Conservation (phyloP, 495 filamentous ascomycete genomes). For the Talaromyces trachyspermus region DNA sequence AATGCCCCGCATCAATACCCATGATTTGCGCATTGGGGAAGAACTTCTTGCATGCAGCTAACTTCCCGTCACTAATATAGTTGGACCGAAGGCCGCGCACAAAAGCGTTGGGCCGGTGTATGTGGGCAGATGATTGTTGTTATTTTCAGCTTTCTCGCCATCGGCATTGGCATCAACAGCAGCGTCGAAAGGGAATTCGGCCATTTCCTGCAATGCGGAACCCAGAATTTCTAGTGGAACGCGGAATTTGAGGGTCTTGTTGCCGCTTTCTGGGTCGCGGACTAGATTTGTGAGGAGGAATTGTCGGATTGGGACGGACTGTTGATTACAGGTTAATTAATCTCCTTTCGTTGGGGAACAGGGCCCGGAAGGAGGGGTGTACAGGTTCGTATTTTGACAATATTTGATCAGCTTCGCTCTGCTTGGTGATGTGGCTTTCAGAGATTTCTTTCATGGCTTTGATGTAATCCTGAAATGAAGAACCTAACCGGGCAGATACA, state of each 20-base stretch:
- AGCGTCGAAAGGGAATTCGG: conserved; percentile 75
- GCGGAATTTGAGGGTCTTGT: conserved; percentile 41
- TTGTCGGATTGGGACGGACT: conserved; percentile 72
- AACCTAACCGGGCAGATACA: conserved; percentile 63
- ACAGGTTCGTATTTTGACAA: conserved; percentile 69
- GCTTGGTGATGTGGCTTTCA: conserved; percentile 46
- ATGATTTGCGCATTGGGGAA: conserved; percentile 75
- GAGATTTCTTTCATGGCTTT: conserved; percentile 82
- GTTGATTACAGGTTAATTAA: not conserved
- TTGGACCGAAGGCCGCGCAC: conserved; percentile 73
- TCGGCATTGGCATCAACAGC: too few species aligned
- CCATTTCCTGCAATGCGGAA: conserved; percentile 53
- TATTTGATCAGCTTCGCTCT: conserved; percentile 74
- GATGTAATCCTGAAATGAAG: conserved; percentile 74
- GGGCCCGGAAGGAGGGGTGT: conserved; percentile 6
- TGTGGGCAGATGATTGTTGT: conserved; percentile 40
- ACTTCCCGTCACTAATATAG: conserved; percentile 82
- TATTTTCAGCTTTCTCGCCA: not conserved
- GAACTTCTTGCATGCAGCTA: conserved; percentile 81
- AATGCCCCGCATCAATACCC: conserved; percentile 86
- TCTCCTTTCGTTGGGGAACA: not conserved
- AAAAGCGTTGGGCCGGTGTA: conserved; percentile 74
- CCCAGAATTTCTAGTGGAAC: conserved; percentile 55
- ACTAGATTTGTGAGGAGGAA: conserved; percentile 90
- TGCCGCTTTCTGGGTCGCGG: conserved; percentile 33